Percentiles rank a stretch among this genome's conserved stretches.
Conservation (phyloP, 2,329 filamentous ascomycete genomes). For the Bipolaris sorokiniana region DNA sequence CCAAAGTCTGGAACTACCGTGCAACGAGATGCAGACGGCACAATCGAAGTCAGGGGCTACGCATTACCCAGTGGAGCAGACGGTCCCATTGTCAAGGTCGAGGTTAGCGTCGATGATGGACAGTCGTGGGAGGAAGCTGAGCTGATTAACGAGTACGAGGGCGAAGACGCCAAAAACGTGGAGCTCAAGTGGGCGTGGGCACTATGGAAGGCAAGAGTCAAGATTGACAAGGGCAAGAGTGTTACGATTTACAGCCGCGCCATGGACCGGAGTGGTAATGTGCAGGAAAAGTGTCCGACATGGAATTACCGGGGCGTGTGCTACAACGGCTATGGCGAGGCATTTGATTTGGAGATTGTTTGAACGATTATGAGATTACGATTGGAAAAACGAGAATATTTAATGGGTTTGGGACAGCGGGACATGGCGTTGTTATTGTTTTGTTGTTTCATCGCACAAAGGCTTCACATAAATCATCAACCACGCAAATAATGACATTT, state of each 20-base stretch:
- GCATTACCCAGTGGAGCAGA: slow-evolving; percentile 61
- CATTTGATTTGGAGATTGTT: slow-evolving; percentile 55
- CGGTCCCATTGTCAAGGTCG: slow-evolving; percentile 61
- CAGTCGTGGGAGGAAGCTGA: slow-evolving; percentile 58
- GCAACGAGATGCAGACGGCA: slow-evolving; percentile 47
- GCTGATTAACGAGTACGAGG: slow-evolving; percentile 34
- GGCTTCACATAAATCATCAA: not conserved
- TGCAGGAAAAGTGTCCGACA: slow-evolving; percentile 55
- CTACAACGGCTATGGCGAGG: slow-evolving; percentile 66
- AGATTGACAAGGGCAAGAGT: slow-evolving; percentile 49
- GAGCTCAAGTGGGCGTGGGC: slow-evolving; percentile 63
- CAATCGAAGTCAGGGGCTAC: slow-evolving; percentile 61
- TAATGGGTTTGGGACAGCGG: not conserved
- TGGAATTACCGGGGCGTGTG: slow-evolving; percentile 67
- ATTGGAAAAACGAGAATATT: not conserved
- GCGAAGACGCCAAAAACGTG: slow-evolving; percentile 21
- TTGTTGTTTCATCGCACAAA: not conserved
- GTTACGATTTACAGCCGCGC: slow-evolving; percentile 61
- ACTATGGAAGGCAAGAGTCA: slow-evolving; percentile 59
- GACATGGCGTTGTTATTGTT: not conserved
- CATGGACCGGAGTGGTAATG: slow-evolving; percentile 60
- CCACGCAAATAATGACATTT: not conserved
- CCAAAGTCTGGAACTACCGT: slow-evolving; percentile 57
- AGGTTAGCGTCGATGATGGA: slow-evolving; percentile 60
- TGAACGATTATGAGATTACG: slow-evolving; percentile 17